Base-by-base conservation (phyloP, 2,329 filamentous ascomycete genomes). In the Capronia americana region DNA sequence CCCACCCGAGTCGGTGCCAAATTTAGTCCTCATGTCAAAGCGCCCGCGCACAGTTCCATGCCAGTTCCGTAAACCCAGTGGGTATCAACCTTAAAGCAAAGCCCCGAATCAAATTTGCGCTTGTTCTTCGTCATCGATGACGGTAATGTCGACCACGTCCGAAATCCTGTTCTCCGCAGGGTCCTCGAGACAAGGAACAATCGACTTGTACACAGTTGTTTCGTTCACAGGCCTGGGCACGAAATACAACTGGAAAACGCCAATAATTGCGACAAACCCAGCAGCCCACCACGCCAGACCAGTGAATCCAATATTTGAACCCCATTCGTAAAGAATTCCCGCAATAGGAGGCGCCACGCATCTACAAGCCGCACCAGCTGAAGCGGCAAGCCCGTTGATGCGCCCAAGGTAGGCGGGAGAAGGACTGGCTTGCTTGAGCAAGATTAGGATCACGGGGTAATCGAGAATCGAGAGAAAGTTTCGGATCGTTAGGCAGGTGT, bases 321-420 rank as follows among this genome's bases (percentile, higher is more conserved):
- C 88, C 2, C 86, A 73, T 17, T 87, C 86, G 72, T 92, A 92
- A 4, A 92, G 80, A 34, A 88, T 82, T 1, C 90, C 90, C 2
- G 88, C 87, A 30, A 92, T 77, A 0, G 90, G 90, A 24, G 89
- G 89, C 1, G 89, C 88, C 46, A 92, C 75, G 0, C 88, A 91
- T n/a, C 90, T 84, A 65, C 88, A 88, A 4, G 87, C 85, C 23
- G 89, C 90, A n/a, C 89, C 90, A 1, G 87, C 89, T 2, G 87
- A 89, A 67, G 90, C 90, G 56, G 89, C 89, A 8, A 92, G 79
- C 0, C 90, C 90, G 69, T 92, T 92, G 75, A 92, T 90, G 71
- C 86, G 88, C 1, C 90, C 90, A 17, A 92, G 81, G 4, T 87
- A 84, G 1, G 82, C 83, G 3, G 86, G 81, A 4, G 86, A 84